These are phyloP conservation scores for Plenodomus biglobosus DNA, from an alignment of 2,329 filamentous ascomycete genomes.

Conservation along the genomic window DNA sequence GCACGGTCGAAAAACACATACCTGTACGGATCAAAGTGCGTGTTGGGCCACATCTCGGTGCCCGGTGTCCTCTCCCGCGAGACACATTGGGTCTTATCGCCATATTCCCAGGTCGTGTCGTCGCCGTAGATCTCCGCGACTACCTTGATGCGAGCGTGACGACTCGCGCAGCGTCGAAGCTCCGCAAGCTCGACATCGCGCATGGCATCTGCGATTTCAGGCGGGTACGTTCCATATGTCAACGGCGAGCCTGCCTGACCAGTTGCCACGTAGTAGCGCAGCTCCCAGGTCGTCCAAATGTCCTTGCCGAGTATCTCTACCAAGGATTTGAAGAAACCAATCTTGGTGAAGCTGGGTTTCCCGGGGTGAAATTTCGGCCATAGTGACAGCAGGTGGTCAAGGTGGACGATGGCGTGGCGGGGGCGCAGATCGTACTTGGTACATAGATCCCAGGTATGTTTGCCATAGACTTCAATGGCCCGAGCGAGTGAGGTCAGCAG, in stretches of 20 bases:
- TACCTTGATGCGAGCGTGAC: not conserved
- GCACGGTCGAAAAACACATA: not conserved
- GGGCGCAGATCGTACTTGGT: not conserved
- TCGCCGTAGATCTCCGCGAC: conserved; percentile 5
- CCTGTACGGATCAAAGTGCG: conserved; percentile 1
- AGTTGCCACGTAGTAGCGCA: conserved; percentile 5
- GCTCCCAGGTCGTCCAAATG: conserved; percentile 4
- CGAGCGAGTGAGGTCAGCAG: not conserved
- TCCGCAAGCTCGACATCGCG: conserved; percentile 1
- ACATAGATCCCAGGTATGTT: not conserved
- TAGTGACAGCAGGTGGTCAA: conserved; percentile 6
- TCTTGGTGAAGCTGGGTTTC: not conserved
- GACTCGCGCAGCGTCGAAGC: not conserved
- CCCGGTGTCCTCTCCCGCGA: conserved; percentile 1
- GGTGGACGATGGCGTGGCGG: conserved; percentile 3
- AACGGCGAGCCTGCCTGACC: not conserved
- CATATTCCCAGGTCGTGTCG: not conserved
- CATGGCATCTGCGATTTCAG: not conserved
- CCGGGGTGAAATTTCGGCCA: not conserved
- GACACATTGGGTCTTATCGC: not conserved
- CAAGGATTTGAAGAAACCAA: too few species aligned
- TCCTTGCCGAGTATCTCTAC: conserved; percentile 5
- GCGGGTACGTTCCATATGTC: not conserved
- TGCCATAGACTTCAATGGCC: not conserved
- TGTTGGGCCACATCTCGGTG: conserved; percentile 5